Conservation (phyloP, 2,329 filamentous ascomycete species). For the Microascus cirrosus region DNA sequence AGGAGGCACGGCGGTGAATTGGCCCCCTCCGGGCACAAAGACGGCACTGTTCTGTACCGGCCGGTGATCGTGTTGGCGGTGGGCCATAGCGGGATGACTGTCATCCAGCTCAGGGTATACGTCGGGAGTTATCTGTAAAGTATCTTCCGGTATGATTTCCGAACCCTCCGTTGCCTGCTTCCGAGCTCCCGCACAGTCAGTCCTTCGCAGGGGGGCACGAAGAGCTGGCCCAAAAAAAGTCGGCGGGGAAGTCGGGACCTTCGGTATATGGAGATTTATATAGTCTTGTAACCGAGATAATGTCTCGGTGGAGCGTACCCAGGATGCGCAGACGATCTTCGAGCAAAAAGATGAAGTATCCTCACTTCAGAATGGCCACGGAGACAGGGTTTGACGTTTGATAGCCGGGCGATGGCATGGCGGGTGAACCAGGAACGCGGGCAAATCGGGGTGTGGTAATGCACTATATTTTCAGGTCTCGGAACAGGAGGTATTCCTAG, state of each 20-base stretch:
- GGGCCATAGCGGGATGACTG: constrained; percentile 1
- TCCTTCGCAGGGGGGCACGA: not conserved
- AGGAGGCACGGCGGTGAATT: constrained; percentile 28
- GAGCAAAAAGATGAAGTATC: not conserved
- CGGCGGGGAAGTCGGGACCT: not conserved
- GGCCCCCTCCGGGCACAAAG: constrained; percentile 28
- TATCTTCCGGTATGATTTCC: not conserved
- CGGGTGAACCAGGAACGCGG: not conserved
- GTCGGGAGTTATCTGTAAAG: not conserved
- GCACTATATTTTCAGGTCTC: not conserved
- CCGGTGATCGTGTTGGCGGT: constrained; percentile 17
- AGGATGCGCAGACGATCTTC: not conserved
- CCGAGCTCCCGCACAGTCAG: not conserved
- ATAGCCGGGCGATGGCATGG: not conserved
- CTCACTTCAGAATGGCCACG: not conserved
- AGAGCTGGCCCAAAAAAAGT: not conserved
- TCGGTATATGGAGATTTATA: not conserved
- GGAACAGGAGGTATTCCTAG: not conserved
- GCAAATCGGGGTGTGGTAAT: not conserved
- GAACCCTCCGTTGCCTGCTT: not conserved
- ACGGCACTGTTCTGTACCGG: constrained; percentile 40
- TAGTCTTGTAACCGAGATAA: not conserved
- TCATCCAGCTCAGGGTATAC: not conserved
- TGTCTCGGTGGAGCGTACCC: not conserved
- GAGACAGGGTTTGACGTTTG: not conserved